A percentile compares a stretch with the other conserved stretches of the same genome.
Evolutionary conservation across 2,329 filamentous ascomycete species (phyloP).

Genomic region (Alternaria brassicae): DNA sequence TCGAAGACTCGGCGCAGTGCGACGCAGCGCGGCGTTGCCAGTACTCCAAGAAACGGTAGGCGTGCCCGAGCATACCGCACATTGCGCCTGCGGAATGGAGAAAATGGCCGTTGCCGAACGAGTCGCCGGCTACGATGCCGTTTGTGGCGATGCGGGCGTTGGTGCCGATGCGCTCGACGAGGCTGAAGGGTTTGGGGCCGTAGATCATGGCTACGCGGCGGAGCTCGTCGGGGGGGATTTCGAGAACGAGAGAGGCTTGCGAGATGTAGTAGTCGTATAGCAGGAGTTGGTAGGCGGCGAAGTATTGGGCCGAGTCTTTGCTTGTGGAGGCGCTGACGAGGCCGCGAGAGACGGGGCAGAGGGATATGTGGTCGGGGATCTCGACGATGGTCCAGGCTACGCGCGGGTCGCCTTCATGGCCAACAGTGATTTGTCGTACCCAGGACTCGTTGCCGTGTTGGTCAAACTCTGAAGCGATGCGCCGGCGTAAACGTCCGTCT

Average conservation of each 20-base stretch:
- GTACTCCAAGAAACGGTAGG: constrained; percentile 23
- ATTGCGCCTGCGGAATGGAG: constrained; percentile 24
- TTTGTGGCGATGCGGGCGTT: constrained; percentile 23
- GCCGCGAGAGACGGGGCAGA: constrained; percentile 4
- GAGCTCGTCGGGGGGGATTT: constrained; percentile 20
- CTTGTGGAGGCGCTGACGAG: constrained; percentile 8
- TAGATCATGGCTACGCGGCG: constrained; percentile 23
- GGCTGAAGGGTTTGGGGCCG: constrained; percentile 26
- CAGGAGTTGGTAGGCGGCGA: constrained; percentile 23
- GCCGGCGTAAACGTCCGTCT: constrained; percentile 10
- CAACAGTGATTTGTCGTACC: constrained; percentile 13
- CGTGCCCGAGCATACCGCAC: constrained; percentile 28
- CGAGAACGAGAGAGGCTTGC: constrained; percentile 23
- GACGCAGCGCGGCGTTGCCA: constrained; percentile 20
- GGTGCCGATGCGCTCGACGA: constrained; percentile 22
- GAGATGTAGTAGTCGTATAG: constrained; percentile 28
- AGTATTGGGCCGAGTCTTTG: constrained; percentile 23
- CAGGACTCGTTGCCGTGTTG: constrained; percentile 11
- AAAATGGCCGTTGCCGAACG: constrained; percentile 28
- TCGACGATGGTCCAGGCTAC: constrained; percentile 14
- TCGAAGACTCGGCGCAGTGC: constrained; percentile 18
- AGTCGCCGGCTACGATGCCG: constrained; percentile 23
- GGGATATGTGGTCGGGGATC: constrained; percentile 5
- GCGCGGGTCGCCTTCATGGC: constrained; percentile 10
- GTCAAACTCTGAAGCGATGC: constrained; percentile 14